phyloP scores from a whole-genome alignment of 257 asterid genomes.

The Prunella vulgaris region DNA sequence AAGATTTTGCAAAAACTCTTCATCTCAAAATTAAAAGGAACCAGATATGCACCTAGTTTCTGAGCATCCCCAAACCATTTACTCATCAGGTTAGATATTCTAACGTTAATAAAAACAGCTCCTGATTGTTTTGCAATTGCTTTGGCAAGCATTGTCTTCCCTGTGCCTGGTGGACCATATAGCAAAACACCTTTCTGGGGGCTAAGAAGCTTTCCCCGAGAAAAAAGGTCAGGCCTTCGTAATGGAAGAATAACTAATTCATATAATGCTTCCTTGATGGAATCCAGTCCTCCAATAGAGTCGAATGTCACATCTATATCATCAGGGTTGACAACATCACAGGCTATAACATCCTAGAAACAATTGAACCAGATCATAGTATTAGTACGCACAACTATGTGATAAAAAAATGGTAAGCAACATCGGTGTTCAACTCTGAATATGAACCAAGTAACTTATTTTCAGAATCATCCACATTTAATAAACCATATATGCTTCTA shows the following conservation, averaged over 20 bases:
- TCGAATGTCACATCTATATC: slow-evolving; percentile 73
- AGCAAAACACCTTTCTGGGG: slow-evolving; percentile 94
- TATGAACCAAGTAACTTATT: background rate
- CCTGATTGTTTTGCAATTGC: slow-evolving; percentile 96
- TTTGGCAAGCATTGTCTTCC: slow-evolving; percentile 99
- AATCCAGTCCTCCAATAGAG: slow-evolving; percentile 84
- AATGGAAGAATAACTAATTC: slow-evolving; percentile 92
- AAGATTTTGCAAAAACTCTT: background rate
- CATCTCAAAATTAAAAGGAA: background rate
- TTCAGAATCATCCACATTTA: background rate
- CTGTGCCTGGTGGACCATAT: slow-evolving; percentile 98
- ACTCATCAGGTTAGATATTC: slow-evolving; percentile 87
- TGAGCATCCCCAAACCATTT: slow-evolving; percentile 99
- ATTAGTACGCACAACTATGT: slow-evolving; percentile 17
- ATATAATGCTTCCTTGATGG: slow-evolving; percentile 63
- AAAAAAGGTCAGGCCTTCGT: slow-evolving; percentile 80
- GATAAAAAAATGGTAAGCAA: slow-evolving; percentile 2
- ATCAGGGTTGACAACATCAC: slow-evolving; percentile 89
- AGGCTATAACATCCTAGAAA: slow-evolving; percentile 81
- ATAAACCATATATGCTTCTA: background rate
- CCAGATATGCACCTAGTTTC: slow-evolving; percentile 58
- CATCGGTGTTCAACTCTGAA: background rate
- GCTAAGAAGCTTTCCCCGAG: slow-evolving; percentile 83
- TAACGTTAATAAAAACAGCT: slow-evolving; percentile 84
- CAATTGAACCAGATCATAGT: slow-evolving; percentile 9